Percentiles rank a stretch among this genome's conserved stretches.
Evolutionary conservation across 352 stramenopile species (phyloP).

Genomic region (Pythium folliculosum): DNA sequence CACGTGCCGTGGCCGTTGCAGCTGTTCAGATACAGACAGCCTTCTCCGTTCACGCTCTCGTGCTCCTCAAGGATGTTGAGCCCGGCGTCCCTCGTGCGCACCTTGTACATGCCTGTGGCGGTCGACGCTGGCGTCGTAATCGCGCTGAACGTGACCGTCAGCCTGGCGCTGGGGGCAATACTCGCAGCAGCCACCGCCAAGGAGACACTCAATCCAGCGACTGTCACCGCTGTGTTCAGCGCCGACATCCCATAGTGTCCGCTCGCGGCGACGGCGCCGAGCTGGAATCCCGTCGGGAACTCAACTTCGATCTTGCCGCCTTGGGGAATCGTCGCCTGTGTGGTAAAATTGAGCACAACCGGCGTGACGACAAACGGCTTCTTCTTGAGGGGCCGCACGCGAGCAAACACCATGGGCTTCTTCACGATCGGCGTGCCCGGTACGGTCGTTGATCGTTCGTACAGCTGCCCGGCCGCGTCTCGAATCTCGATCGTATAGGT

Average conservation of each 20-base stretch:
- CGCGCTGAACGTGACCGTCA: slow-evolving; percentile 47
- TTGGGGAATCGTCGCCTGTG: slow-evolving; percentile 38
- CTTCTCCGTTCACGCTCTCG: slow-evolving; percentile 52
- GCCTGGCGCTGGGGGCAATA: slow-evolving; percentile 28
- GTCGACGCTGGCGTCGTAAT: slow-evolving; percentile 53
- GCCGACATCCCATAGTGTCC: slow-evolving; percentile 36
- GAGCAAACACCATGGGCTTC: slow-evolving; percentile 50
- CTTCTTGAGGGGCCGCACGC: slow-evolving; percentile 48
- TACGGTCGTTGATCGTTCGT: slow-evolving; percentile 42
- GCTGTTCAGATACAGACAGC: slow-evolving; percentile 69
- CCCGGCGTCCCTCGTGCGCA: slow-evolving; percentile 48
- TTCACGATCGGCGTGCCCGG: slow-evolving; percentile 66
- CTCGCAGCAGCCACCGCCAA: slow-evolving; percentile 38
- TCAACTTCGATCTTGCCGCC: slow-evolving; percentile 48
- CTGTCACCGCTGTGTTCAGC: slow-evolving; percentile 35
- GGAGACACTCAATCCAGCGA: slow-evolving; percentile 31
- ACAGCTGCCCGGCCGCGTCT: slow-evolving; percentile 44
- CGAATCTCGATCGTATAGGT: slow-evolving; percentile 42
- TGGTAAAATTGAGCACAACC: slow-evolving; percentile 45
- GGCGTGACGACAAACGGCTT: slow-evolving; percentile 38
- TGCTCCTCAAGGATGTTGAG: slow-evolving; percentile 59
- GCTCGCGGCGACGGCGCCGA: slow-evolving; percentile 31
- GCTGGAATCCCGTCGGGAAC: slow-evolving; percentile 46
- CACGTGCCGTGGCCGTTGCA: slow-evolving; percentile 86
- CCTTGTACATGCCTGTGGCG: slow-evolving; percentile 47